Conservation (phyloP, 495 filamentous ascomycete species). For the Aspergillus olivimuriae region DNA sequence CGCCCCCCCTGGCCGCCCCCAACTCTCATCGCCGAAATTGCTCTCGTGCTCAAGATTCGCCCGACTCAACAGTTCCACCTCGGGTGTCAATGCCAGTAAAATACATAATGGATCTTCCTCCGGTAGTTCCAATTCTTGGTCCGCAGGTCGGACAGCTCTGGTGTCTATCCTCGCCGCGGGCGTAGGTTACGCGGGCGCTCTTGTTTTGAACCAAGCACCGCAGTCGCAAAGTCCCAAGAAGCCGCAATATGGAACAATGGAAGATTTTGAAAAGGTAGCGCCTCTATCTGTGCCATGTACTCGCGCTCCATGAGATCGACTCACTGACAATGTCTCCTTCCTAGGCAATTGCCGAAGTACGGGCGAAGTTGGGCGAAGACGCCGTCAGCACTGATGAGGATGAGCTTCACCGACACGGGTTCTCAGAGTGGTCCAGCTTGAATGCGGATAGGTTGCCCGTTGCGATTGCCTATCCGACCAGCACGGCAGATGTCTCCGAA, state of each 20-base stretch:
- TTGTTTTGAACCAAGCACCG: conserved; percentile 11
- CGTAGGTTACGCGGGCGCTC: conserved; percentile 34
- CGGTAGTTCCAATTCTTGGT: conserved; percentile 22
- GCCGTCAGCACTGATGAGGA: conserved; percentile 79
- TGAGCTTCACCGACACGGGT: conserved; percentile 73
- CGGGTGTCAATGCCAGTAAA: conserved; percentile 5
- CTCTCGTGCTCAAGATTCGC: conserved; percentile 5
- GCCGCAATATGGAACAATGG: conserved; percentile 34
- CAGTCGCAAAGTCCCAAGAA: conserved; percentile 8
- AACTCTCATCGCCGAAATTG: conserved; percentile 7
- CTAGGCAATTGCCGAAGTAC: conserved; percentile 60
- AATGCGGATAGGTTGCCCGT: conserved; percentile 73
- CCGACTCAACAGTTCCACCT: conserved; percentile 19
- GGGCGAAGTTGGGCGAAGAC: conserved; percentile 55
- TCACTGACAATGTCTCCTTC: background rate
- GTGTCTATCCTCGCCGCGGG: conserved; percentile 30
- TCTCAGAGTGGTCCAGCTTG: conserved; percentile 81
- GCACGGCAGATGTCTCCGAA: conserved; percentile 71
- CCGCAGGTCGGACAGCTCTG: conserved; percentile 23
- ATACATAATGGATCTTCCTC: conserved; percentile 12
- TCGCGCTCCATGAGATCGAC: background rate
- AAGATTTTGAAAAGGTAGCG: conserved; percentile 37
- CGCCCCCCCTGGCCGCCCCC: conserved; percentile 19
- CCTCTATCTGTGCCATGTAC: background rate
- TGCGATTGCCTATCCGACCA: conserved; percentile 73